Base-by-base conservation (phyloP, 2,329 filamentous ascomycete species). In the Myotisia sp. region DNA sequence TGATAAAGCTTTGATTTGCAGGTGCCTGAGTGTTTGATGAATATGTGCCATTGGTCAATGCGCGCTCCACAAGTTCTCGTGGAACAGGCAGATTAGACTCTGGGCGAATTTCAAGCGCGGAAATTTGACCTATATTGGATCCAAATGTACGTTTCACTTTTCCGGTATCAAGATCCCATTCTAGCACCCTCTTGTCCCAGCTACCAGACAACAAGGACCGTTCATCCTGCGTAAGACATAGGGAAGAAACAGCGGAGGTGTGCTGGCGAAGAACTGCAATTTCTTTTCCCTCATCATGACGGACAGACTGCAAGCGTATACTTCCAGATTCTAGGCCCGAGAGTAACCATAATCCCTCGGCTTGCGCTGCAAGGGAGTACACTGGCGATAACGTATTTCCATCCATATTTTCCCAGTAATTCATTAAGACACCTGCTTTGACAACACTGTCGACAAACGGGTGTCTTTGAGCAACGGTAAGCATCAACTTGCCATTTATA, bases 321-420 rank as follows among this genome's bases (percentile, higher is more conserved):
- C 74, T 78, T 2, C 90, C 90, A 1, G 81, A 90, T 47, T 95
- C 86, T 3, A 92, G 64, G 0, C 90, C 90, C 0, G 85, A 90
- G 0, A 98, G 67, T 6, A 95, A 63, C 90, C 90, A 98, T 2
- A 95, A 62, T 0, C 82, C 85, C 48, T 90, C 74, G 28, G 83
- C 84, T 42, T 98, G 84, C 4, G 92, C 79, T 1, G 90, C 90
- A 17, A 98, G 65, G 5, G 86, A 92, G 56, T 98, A 98, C 0
- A 98, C 87, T 0, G 90, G 85, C 6, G 84, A 92, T n/a, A 87
- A 59, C 4, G 58, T 52, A 29, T 60, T 59, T 2, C 74, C 72
- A 52, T 98, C 87, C 54, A 94, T 86, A 49, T 95, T 98, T 56
- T 94, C 90, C 90, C 90, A 98, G 56, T 98, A 98, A 33, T 82